Base-by-base conservation (phyloP, 148 eudicot genomes). In the Fallopia convolvulus region DNA sequence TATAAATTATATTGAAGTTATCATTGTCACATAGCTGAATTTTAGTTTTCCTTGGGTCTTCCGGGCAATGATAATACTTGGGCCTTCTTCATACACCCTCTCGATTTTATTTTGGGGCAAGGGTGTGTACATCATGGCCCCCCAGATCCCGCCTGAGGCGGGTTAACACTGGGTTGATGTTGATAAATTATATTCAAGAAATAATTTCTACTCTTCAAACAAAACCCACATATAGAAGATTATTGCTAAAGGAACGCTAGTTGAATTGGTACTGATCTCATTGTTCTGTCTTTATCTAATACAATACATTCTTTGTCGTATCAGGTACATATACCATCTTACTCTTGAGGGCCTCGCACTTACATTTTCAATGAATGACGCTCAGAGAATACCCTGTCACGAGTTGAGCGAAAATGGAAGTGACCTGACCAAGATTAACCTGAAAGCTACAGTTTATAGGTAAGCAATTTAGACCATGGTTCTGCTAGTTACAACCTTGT, bases 311-410 rank as follows among this genome's bases (percentile, higher is more conserved):
- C 2, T 30, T 55, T 56, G 15, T 73, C 36, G 76, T 75, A 80
- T 66, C 77, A 93, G 97, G 86, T 90, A 91, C 80, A 89, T 90
- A 48, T 87, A 89, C 77, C 86, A 89, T 79, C 89, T 88, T 65
- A 90, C 97, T 73, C 75, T 87, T 46, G 93, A 89, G 77, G 95
- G 95, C 33, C 86, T 85, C 81, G 97, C 95, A 44, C 90, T 93
- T 75, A 84, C 81, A 60, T 90, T 93, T 83, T 90, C 93, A 47
- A 74, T 82, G 23, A 88, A 82, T 36, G 56, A 74, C 76, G 74
- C 33, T 8, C 79, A 26, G 75, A 77, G 55, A 68, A 70, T 20
- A 44, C 82, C 87, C 26, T 53, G 77, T 72, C 65, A 73, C 72
- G 77, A 84, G 80, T 80, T 58, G 44, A 78, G 88, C 82, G 79